A percentile compares a stretch with the other conserved stretches of the same genome.
Conservation (phyloP, 2,329 filamentous ascomycete genomes). For the Cytospora piceicola region DNA sequence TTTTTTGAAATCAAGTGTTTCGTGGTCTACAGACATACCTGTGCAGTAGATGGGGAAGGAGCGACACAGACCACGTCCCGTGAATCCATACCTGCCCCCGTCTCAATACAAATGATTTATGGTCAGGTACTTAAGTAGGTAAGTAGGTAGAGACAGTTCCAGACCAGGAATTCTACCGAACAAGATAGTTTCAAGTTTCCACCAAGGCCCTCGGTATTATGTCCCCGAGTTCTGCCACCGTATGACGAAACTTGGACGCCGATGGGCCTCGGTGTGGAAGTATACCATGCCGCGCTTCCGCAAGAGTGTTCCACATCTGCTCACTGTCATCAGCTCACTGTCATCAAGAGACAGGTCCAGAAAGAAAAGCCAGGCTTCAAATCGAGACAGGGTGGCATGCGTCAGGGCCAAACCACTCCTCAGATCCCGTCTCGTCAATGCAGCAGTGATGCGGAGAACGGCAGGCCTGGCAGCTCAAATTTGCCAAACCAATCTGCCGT, state of each 20-base stretch:
- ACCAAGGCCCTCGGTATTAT: background rate
- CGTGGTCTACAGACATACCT: background rate
- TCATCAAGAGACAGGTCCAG: constrained; percentile 18
- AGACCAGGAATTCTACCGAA: too few species aligned
- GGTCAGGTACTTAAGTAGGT: background rate
- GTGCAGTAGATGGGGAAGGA: constrained; percentile 6
- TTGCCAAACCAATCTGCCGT: constrained; percentile 9
- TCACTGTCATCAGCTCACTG: too few species aligned
- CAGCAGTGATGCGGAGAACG: constrained; percentile 8
- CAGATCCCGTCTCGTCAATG: constrained; percentile 26
- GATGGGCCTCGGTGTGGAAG: background rate
- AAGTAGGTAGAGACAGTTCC: background rate
- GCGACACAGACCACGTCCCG: constrained; percentile 14
- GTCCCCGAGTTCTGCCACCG: background rate
- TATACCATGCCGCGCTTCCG: constrained; percentile 18
- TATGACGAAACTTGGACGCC: too few species aligned
- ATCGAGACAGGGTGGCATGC: constrained; percentile 23
- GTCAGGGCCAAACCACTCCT: constrained; percentile 21
- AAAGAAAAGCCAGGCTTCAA: constrained; percentile 22
- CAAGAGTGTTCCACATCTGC: background rate
- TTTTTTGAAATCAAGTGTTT: too few species aligned
- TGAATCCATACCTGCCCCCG: background rate
- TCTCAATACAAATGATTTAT: background rate
- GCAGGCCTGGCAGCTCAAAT: background rate
- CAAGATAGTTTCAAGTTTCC: too few species aligned